phyloP scores from a whole-genome alignment of 768 basidiomycete genomes.

The Pulveroboletus sp. region DNA sequence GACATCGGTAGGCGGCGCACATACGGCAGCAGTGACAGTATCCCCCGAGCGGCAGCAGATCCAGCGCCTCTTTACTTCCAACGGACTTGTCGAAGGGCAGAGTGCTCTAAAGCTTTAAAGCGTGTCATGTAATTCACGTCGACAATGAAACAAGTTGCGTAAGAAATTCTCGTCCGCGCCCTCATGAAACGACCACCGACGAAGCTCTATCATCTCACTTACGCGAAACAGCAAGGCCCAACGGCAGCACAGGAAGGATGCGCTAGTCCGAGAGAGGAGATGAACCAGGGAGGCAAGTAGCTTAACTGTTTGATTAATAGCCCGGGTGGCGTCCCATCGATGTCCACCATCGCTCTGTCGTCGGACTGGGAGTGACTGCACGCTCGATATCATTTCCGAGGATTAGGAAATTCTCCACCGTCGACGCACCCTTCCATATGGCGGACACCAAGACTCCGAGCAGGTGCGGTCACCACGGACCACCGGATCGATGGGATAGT shows the following conservation, averaged over 20 bases:
- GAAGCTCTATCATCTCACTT: neutral
- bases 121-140: neutral
- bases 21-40: no score
- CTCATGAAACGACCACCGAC: neutral
- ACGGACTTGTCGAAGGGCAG: neutral
- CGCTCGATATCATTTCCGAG: constrained; percentile 12
- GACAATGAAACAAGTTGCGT: neutral
- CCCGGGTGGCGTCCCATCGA: neutral
- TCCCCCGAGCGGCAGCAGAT: neutral
- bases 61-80: neutral
- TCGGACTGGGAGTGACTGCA: neutral
- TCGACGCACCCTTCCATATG: neutral
- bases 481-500: neutral
- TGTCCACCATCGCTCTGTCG: neutral
- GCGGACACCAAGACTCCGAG: neutral
- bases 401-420: neutral
- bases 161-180: neutral
- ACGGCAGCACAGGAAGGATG: neutral
- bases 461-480: constrained; percentile 14
- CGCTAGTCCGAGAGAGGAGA: neutral
- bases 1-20: no score
- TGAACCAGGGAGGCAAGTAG: neutral
- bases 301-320: neutral
- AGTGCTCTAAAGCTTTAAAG: neutral
- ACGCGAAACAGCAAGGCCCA: neutral